A percentile compares a stretch with the other conserved stretches of the same genome.
These are phyloP conservation scores for Penicillium alfredii DNA, from an alignment of 495 filamentous ascomycete genomes.

Conservation along the genomic window DNA sequence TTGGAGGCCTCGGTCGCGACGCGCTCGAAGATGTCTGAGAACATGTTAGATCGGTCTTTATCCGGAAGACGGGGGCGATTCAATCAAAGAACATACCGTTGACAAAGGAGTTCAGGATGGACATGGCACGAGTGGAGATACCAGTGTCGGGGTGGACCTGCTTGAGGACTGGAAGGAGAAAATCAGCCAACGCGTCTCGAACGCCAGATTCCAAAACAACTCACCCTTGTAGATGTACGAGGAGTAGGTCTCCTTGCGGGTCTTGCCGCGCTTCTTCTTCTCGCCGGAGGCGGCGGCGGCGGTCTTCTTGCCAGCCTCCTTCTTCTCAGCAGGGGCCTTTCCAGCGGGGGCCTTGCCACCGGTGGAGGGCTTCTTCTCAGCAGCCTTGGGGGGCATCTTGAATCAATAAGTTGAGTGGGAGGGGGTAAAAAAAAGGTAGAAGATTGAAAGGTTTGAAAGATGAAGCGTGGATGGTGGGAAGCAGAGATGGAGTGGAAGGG, in stretches of 20 bases:
- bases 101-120: conserved; percentile 98
- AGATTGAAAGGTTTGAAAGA: conserved; percentile 14
- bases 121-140: conserved; percentile 99
- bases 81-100: conserved; percentile 65
- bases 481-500: conserved; percentile 33
- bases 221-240: conserved; percentile 99
- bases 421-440: too few relatives aligned
- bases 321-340: conserved; percentile 91
- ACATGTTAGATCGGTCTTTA: conserved; percentile 14
- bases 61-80: conserved; percentile 8
- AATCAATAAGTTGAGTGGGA: conserved; percentile 22
- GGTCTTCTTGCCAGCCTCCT: conserved; percentile 99
- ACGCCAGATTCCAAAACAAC: conserved; percentile 19
- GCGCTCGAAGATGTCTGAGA: conserved; percentile 97
- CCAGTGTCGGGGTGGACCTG: conserved; percentile 99
- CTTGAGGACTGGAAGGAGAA: conserved; percentile 73
- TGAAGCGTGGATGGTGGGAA: conserved; percentile 26
- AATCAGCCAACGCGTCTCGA: conserved; percentile 34
- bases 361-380: conserved; percentile 94
- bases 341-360: conserved; percentile 94
- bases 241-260: conserved; percentile 99
- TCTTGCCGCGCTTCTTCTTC: conserved; percentile 99
- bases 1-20: conserved; percentile 98
- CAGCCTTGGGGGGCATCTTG: conserved; percentile 93
- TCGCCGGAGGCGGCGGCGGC: conserved; percentile 76